Base-by-base conservation (phyloP, 352 stramenopile genomes). In the Globisporangium carolinianum region DNA sequence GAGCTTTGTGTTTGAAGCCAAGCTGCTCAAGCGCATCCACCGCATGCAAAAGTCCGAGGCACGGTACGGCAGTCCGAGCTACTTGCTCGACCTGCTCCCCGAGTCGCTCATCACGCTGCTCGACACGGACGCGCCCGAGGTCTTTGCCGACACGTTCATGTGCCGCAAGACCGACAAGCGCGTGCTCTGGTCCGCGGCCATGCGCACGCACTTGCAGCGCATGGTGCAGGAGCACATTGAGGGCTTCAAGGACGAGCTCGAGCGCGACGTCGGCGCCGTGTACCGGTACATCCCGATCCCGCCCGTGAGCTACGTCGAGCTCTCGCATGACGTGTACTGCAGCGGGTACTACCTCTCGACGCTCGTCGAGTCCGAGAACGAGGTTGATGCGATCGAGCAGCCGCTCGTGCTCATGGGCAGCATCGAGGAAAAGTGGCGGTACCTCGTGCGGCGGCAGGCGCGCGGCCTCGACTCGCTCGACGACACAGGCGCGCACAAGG, bases 361-460 rank as follows among this genome's bases (percentile, higher is more conserved):
- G 3, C 74, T 92, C 32, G 75, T 77, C 17, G 68, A 86, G 52
- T 74, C 68, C 4, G 71, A 81, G 45, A 60, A 67, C 0, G 72
- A 84, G 56, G 41, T 83, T 5, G 77, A 89, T 63, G 65, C 76
- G 12, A 83, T 92, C 35, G 83, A 92, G 49, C 73, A 92, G 53
- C 83, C 83, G 24, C 69, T 90, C 46, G 72, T 86, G 37, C 39
- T 91, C 42, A 91, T 92, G 80, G 72, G 72, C 38, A 86, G 71
- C 50, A 89, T 91, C 37, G 80, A 91, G 63, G 79, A 89, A 18
- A 90, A 89, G 55, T 92, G 83, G 83, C 66, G 71, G 18, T 77
- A 76, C 14, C 58, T 91, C 18, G 61, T 64, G 49, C 68, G 74
- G 10, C 75, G 74, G 15, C 76, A 89, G 61, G 59, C 66, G 1